These are phyloP conservation scores for Debaryomyces fabryi DNA, from an alignment of 1,139 yeast species.

Conservation along the genomic window DNA sequence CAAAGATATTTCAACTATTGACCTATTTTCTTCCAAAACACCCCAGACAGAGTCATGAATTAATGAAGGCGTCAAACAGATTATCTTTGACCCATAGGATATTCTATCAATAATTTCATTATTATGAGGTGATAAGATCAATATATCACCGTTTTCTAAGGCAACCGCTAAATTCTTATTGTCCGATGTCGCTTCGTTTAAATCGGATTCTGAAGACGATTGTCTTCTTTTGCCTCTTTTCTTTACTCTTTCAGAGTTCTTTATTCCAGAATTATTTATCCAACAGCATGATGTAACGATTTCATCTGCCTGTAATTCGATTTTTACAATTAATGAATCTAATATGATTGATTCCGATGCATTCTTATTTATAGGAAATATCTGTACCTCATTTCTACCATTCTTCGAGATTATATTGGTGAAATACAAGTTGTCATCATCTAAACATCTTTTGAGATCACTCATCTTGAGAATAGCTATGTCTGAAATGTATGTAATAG, in stretches of 20 bases:
- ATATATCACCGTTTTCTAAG: constrained; percentile 39
- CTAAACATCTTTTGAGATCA: constrained; percentile 16
- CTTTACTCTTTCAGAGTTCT: constrained; percentile 11
- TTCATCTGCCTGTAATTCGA: constrained; percentile 24
- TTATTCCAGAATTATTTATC: constrained; percentile 15
- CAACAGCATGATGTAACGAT: constrained; percentile 28
- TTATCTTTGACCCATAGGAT: constrained; percentile 24
- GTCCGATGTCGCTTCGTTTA: constrained; percentile 2
- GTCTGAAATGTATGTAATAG: not conserved
- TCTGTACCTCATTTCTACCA: constrained; percentile 41
- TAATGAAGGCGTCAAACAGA: constrained; percentile 21
- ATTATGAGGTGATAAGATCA: constrained; percentile 44
- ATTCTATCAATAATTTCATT: constrained; percentile 39
- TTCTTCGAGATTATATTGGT: constrained; percentile 35
- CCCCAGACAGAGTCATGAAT: constrained; percentile 24
- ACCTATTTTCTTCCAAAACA: constrained; percentile 14
- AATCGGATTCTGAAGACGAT: constrained; percentile 3
- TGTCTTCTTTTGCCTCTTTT: constrained; percentile 20
- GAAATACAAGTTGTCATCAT: constrained; percentile 25
- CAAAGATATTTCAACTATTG: constrained; percentile 21
- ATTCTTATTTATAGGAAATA: constrained; percentile 23
- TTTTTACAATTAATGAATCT: constrained; percentile 13
- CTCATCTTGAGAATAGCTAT: constrained; percentile 8
- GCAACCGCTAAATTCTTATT: constrained; percentile 28
- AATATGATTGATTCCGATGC: constrained; percentile 5